phyloP scores from a whole-genome alignment of 148 eudicot genomes.

The Nepenthes gracilis region DNA sequence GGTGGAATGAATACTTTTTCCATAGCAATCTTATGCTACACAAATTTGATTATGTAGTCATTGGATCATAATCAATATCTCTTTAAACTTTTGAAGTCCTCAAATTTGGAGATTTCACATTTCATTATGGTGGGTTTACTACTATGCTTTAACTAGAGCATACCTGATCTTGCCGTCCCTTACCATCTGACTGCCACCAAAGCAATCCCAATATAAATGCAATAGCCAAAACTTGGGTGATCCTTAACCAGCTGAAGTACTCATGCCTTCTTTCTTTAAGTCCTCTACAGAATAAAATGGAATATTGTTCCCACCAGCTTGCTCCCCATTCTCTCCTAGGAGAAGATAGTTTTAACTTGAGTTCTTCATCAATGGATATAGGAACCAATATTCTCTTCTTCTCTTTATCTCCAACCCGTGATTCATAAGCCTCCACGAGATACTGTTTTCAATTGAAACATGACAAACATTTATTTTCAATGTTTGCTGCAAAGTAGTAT shows the following conservation, averaged over 20 bases:
- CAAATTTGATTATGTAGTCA: too few relatives aligned
- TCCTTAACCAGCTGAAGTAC: slow-evolving; percentile 89
- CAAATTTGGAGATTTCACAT: too few relatives aligned
- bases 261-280: slow-evolving; percentile 85
- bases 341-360: slow-evolving; percentile 28
- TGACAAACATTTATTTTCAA: too few relatives aligned
- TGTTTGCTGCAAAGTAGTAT: too few relatives aligned
- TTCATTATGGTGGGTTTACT: neutral
- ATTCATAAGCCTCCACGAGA: slow-evolving; percentile 78
- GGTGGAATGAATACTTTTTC: too few relatives aligned
- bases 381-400: slow-evolving; percentile 59
- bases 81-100: too few relatives aligned
- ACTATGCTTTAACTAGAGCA: neutral
- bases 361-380: slow-evolving; percentile 46
- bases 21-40: too few relatives aligned
- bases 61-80: too few relatives aligned
- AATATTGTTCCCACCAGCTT: slow-evolving; percentile 83
- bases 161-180: slow-evolving; percentile 81
- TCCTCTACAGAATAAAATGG: slow-evolving; percentile 71
- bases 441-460: slow-evolving; percentile 28
- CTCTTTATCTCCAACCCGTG: slow-evolving; percentile 62
- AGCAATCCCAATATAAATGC: slow-evolving; percentile 80
- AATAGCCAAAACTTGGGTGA: slow-evolving; percentile 77
- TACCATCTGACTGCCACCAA: slow-evolving; percentile 88
- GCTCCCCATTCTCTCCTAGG: slow-evolving; percentile 87